These are phyloP conservation scores for Stromatinia cepivora DNA, from an alignment of 2,329 filamentous ascomycete genomes.

Conservation along the genomic window DNA sequence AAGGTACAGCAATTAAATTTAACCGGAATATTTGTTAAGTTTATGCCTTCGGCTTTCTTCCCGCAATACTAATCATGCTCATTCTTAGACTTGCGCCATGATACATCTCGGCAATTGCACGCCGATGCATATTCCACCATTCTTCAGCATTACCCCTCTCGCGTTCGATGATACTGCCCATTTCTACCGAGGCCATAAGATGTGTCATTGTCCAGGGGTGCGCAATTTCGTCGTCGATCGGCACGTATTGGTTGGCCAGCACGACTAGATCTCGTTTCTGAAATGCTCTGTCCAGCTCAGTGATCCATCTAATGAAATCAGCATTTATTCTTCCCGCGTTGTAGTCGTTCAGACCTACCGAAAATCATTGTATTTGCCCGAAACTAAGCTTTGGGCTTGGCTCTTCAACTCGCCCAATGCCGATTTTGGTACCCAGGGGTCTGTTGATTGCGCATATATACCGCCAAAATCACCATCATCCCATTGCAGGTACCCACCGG, in stretches of 20 bases:
- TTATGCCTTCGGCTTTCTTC: background rate
- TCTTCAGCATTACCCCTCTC: conserved; percentile 9
- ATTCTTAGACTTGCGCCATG: background rate
- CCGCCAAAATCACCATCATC: conserved; percentile 11
- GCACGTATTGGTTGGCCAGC: background rate
- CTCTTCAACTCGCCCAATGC: conserved; percentile 3
- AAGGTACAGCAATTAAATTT: background rate
- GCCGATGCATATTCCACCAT: conserved; percentile 1
- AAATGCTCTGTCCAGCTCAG: background rate
- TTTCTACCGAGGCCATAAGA: conserved; percentile 7
- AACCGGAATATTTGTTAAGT: background rate
- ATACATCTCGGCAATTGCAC: conserved; percentile 8
- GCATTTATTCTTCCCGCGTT: background rate
- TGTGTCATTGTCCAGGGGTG: conserved; percentile 9
- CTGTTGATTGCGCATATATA: background rate
- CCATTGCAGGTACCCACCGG: conserved; percentile 13
- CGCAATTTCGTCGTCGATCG: conserved; percentile 5
- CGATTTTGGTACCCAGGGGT: background rate
- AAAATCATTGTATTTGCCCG: background rate
- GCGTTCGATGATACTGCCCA: background rate
- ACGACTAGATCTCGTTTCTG: background rate
- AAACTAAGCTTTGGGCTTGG: conserved; percentile 3
- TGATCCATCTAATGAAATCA: background rate
- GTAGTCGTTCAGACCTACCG: background rate
- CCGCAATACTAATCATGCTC: conserved; percentile 3